These are phyloP conservation scores for Alloascoidea africana DNA, from an alignment of 805 yeast species.

Conservation along the genomic window DNA sequence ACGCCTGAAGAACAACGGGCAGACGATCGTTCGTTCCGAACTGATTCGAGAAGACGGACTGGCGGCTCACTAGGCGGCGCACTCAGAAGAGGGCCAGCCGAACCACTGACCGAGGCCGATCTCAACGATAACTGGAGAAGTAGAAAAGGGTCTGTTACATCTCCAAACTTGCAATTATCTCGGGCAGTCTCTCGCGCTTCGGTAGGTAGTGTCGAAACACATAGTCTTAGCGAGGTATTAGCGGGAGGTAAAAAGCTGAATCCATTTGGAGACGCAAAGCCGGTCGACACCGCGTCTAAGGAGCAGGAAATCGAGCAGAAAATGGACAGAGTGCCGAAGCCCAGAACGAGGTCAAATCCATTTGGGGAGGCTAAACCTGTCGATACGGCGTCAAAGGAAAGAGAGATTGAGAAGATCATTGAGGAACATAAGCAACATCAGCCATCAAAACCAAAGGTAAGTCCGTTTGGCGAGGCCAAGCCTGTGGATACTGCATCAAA, in stretches of 20 bases:
- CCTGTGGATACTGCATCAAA: conserved; percentile 68
- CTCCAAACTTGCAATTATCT: background rate
- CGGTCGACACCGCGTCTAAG: conserved; percentile 61
- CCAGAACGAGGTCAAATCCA: conserved; percentile 32
- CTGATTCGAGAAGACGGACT: background rate
- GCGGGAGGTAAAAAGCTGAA: too few relatives aligned
- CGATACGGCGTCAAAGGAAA: conserved; percentile 49
- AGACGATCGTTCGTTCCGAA: background rate
- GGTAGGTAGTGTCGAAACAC: too few relatives aligned
- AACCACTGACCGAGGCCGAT: background rate
- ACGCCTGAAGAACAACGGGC: conserved; percentile 24
- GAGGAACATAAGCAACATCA: too few relatives aligned
- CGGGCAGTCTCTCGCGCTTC: background rate
- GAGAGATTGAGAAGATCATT: conserved; percentile 37
- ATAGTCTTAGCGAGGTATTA: background rate
- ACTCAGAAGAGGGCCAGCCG: background rate
- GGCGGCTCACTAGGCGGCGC: too few relatives aligned
- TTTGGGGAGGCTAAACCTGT: conserved; percentile 83
- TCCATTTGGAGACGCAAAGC: conserved; percentile 79
- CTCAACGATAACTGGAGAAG: background rate
- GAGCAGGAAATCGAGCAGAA: conserved; percentile 43
- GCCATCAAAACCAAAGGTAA: conserved; percentile 16
- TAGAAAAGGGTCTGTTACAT: background rate
- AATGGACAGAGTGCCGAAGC: background rate
- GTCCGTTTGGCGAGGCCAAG: conserved; percentile 75